A percentile compares a stretch with the other conserved stretches of the same genome.
These are phyloP conservation scores for Cercospora sesami DNA, from an alignment of 2,329 filamentous ascomycete genomes.

Conservation along the genomic window DNA sequence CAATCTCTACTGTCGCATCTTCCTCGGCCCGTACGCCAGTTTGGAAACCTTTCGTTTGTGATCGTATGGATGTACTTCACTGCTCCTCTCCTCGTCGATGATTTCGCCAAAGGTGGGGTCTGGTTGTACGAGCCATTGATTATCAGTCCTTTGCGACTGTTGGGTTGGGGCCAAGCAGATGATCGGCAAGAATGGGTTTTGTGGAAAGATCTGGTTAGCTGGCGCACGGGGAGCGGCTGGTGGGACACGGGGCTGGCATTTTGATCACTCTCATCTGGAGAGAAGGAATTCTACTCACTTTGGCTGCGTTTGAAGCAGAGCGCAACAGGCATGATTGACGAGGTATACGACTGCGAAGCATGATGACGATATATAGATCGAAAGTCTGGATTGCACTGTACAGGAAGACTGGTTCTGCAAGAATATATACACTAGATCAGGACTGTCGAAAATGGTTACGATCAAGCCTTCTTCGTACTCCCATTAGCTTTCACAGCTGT, in stretches of 20 bases:
- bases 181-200: conserved; percentile 65
- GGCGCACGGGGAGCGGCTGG: conserved; percentile 64
- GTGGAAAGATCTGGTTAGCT: conserved; percentile 52
- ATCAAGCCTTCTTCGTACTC: conserved; percentile 23
- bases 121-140: conserved; percentile 85
- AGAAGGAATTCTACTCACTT: not conserved
- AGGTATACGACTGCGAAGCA: not conserved
- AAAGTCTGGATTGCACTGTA: not conserved
- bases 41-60: conserved; percentile 63
- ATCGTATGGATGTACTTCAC: conserved; percentile 69
- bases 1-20: not conserved
- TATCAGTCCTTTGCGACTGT: conserved; percentile 64
- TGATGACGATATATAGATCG: not conserved
- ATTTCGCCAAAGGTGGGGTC: conserved; percentile 70
- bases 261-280: conserved; percentile 21
- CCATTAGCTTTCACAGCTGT: conserved; percentile 18
- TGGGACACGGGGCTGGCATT: conserved; percentile 57
- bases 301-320: not conserved
- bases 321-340: not conserved
- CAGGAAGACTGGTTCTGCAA: not conserved
- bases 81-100: conserved; percentile 66
- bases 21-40: conserved; percentile 43
- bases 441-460: not conserved
- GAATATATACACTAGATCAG: conserved; percentile 1
- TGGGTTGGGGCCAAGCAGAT: conserved; percentile 63